Percentiles rank a stretch among this genome's conserved stretches.
phyloP scores from a whole-genome alignment of 2,329 filamentous ascomycete species.

The Curvularia spicifera region DNA sequence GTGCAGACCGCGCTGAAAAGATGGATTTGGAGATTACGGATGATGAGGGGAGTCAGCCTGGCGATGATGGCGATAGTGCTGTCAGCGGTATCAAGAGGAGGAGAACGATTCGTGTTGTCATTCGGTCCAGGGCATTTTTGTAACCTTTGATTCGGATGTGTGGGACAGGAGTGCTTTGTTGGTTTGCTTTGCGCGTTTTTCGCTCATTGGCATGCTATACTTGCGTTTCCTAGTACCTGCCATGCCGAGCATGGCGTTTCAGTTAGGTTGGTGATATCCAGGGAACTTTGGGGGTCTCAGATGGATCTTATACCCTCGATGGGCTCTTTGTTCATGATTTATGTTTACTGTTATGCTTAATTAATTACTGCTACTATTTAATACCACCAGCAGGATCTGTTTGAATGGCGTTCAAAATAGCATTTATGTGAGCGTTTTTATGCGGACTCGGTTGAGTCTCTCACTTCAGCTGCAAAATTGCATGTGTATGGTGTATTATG shows the following conservation, averaged over 20 bases:
- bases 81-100: conserved; percentile 35
- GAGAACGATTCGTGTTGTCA: conserved; percentile 41
- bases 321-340: conserved; percentile 1
- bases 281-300: conserved; percentile 4
- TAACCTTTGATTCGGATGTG: conserved; percentile 15
- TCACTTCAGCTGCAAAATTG: neutral
- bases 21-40: conserved; percentile 33
- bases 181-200: neutral
- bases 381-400: neutral
- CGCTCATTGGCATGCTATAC: neutral
- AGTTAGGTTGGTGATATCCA: conserved; percentile 6
- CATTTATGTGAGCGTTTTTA: neutral
- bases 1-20: conserved; percentile 19
- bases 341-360: conserved; percentile 1
- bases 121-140: conserved; percentile 47
- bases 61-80: conserved; percentile 21
- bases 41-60: conserved; percentile 21
- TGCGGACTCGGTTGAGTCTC: neutral
- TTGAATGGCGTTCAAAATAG: neutral
- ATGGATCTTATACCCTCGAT: neutral
- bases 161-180: neutral
- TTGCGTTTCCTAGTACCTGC: neutral
- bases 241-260: conserved; percentile 5
- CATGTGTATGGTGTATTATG: neutral
- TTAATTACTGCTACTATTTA: neutral